phyloP scores from a whole-genome alignment of 495 filamentous ascomycete species.

The Chaetomium tenue region DNA sequence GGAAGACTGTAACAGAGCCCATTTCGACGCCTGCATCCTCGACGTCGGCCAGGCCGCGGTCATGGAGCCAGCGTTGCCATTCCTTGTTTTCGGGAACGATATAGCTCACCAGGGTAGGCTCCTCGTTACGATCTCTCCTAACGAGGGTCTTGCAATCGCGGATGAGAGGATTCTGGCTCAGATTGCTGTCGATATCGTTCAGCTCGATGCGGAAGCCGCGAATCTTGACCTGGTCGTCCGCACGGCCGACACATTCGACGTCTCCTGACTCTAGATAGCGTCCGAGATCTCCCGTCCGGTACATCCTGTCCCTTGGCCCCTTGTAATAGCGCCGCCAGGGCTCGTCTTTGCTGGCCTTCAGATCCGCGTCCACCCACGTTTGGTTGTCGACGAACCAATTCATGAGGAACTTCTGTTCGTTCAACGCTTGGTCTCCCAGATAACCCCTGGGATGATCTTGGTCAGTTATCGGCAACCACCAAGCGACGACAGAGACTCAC shows the following conservation, averaged over 20 bases:
- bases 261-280: slow-evolving; percentile 70
- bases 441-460: slow-evolving; percentile 54
- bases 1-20: slow-evolving; percentile 43
- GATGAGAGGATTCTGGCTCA: slow-evolving; percentile 74
- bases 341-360: slow-evolving; percentile 53
- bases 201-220: slow-evolving; percentile 94
- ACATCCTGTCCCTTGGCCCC: slow-evolving; percentile 83
- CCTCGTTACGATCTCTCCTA: slow-evolving; percentile 83
- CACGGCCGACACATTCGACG: slow-evolving; percentile 72
- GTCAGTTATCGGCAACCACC: not conserved
- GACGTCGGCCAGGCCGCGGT: slow-evolving; percentile 52
- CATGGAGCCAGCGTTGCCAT: slow-evolving; percentile 66
- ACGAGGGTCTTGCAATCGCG: slow-evolving; percentile 87
- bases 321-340: slow-evolving; percentile 78
- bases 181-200: slow-evolving; percentile 85
- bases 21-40: slow-evolving; percentile 49
- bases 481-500: slow-evolving; percentile 25
- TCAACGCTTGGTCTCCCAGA: slow-evolving; percentile 66
- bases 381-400: slow-evolving; percentile 86
- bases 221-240: slow-evolving; percentile 92
- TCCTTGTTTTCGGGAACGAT: slow-evolving; percentile 76
- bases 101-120: slow-evolving; percentile 86
- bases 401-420: slow-evolving; percentile 73
- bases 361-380: slow-evolving; percentile 66
- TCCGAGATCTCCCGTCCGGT: slow-evolving; percentile 80